Base-by-base conservation (phyloP, 371 early-diverging fungal species). In the Mucor saturninus region DNA sequence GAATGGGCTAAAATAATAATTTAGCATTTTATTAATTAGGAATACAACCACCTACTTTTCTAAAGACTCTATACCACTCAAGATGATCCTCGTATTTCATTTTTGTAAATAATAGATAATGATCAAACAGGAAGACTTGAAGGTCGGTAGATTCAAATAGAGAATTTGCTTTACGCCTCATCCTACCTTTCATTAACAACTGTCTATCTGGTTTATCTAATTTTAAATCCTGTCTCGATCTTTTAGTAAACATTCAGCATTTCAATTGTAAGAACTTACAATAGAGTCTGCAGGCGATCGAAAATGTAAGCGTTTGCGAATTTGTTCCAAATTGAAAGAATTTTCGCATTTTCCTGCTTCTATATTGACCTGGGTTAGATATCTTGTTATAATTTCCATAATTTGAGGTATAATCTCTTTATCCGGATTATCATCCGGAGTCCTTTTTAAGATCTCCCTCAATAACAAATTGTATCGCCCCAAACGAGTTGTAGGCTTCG, bases 401-500 rank as follows among this genome's bases (percentile, higher is more conserved):
- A 86, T 92, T 66, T 85, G 75, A n/a, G 89, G 83, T 54, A 84
- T 86, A 54, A 71, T 76, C 42, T 74, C 83, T 54, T 81, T 81
- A 65, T 97, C 98, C 0, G 94, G 91, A 68, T 94, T 90, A 45
- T 84, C 86, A 37, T 85, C 81, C 5, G 93, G 90, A 10, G 95
- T 93, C 64, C 90, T 84, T 69, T 95, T 92, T 15, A 94, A 73
- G 30, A 95, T 89, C n/a, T 91, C 92, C 56, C 90, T 82, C 6
- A 98, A 80, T 14, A 98, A 72, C 42, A 98, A 77, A 5, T 92
- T 92, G 64, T 96, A 98, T 51, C 96, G 83, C 4, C 93, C 97
- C 63, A 97, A 73, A n/a, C 96, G 90, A 1, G 95, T 91, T 0
- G 94, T 93, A 4, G 97, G 97, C 32, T 81, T 81, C 1, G 90